These are phyloP conservation scores for Aspergillus quadrilineatus DNA, from an alignment of 2,329 filamentous ascomycete species.

Conservation along the genomic window DNA sequence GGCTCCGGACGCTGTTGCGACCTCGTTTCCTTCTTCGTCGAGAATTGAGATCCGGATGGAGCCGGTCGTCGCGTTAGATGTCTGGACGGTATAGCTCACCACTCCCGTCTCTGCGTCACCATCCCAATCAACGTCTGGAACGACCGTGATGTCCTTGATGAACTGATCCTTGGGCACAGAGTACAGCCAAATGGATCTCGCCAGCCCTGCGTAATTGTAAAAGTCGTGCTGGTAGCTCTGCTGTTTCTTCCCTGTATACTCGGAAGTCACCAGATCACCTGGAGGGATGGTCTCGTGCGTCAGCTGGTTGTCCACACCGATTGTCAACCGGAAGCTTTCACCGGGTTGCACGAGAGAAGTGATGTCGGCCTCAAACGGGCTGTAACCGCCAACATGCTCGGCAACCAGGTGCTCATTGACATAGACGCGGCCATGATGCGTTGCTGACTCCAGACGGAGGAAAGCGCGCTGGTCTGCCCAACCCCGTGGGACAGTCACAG, in stretches of 20 bases:
- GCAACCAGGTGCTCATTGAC: slow-evolving; percentile 26
- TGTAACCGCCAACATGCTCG: slow-evolving; percentile 30
- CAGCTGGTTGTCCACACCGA: slow-evolving; percentile 33
- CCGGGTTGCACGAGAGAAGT: slow-evolving; percentile 23
- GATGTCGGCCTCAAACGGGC: slow-evolving; percentile 28
- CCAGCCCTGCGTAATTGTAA: slow-evolving; percentile 32
- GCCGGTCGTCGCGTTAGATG: slow-evolving; percentile 1
- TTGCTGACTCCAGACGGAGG: slow-evolving; percentile 30
- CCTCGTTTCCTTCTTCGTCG: background rate
- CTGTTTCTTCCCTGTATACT: slow-evolving; percentile 18
- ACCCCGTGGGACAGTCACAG: slow-evolving; percentile 23
- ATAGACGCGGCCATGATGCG: slow-evolving; percentile 29
- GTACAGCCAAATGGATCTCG: slow-evolving; percentile 30
- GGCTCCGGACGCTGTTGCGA: slow-evolving; percentile 15
- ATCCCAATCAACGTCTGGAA: slow-evolving; percentile 18
- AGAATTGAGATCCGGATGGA: background rate
- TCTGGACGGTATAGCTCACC: slow-evolving; percentile 4
- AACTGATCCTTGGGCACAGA: slow-evolving; percentile 20
- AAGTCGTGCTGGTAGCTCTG: slow-evolving; percentile 34
- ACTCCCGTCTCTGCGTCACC: background rate
- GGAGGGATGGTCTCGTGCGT: slow-evolving; percentile 32
- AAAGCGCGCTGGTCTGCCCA: slow-evolving; percentile 22
- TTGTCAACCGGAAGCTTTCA: slow-evolving; percentile 28
- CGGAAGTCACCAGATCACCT: slow-evolving; percentile 11
- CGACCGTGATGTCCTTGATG: slow-evolving; percentile 26